Base-by-base conservation (phyloP, 2,329 filamentous ascomycete genomes). In the Fusarium algeriense region DNA sequence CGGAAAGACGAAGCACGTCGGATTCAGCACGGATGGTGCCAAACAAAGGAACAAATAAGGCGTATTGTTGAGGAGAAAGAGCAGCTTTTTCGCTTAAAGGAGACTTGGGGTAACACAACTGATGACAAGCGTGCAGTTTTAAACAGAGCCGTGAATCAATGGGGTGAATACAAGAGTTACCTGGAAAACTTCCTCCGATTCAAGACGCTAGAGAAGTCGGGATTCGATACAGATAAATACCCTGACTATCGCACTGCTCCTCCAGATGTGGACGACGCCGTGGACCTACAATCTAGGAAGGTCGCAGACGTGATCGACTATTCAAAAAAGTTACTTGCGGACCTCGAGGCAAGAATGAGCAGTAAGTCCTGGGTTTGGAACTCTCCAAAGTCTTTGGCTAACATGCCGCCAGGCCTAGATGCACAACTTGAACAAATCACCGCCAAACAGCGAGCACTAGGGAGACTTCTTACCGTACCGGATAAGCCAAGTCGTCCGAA, bases 1-100 rank as follows among this genome's bases (percentile, higher is more conserved):
- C 82, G 83, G 17, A 84, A 83, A 59, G 79, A 85, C 14, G 83
- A 85, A 56, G 84, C 86, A 17, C 67, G 83, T 12, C 80, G 81
- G 11, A 86, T 88, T 44, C 83, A 85, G 64, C 63, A 66, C 15
- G 80, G 75, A 3, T 81, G 77, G 78, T 76, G 75, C 40, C 73
- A 80, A 20, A 80, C 78, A 7, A 81, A 80, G 56, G 71, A 67
- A 34, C 75, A 71, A 14, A 72, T 78, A 43, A 48, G 60, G 9
- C 75, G 59, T 15, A 60, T 81, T 15, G 44, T 60, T 7, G 58
- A 70, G 11, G 70, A 80, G 40, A 74, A 79, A 44, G 58, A 74
- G 41, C 66, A 69, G 13, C 65, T 79, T 14, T 73, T 78, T 37
- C 74, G 76, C 37, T 78, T 78, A 69, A 69, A 56, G 20, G 75